These are phyloP conservation scores for Stenocarpella maydis DNA, from an alignment of 2,329 filamentous ascomycete genomes.

Conservation along the genomic window DNA sequence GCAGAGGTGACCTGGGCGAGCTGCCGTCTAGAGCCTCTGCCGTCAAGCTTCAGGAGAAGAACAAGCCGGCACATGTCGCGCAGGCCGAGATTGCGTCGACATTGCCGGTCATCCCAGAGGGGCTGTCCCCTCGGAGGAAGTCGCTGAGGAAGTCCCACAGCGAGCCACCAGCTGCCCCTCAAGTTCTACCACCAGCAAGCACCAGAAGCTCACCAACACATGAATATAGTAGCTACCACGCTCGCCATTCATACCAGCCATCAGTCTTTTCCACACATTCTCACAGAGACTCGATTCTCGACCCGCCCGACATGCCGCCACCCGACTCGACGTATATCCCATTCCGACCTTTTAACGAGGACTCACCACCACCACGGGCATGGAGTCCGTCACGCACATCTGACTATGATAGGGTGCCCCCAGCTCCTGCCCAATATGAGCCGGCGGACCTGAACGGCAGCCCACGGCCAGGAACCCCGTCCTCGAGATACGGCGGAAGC, in stretches of 20 bases:
- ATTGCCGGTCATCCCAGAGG: constrained; percentile 61
- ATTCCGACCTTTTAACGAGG: constrained; percentile 57
- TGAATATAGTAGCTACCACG: constrained; percentile 54
- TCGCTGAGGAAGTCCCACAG: constrained; percentile 47
- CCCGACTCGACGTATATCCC: constrained; percentile 70
- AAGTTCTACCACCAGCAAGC: constrained; percentile 35
- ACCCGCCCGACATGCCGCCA: constrained; percentile 67
- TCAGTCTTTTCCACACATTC: constrained; percentile 59
- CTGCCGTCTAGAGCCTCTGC: constrained; percentile 42
- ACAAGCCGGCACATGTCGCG: constrained; percentile 42
- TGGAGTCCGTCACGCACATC: constrained; percentile 33
- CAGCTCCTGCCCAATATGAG: constrained; percentile 79
- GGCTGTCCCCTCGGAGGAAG: constrained; percentile 54
- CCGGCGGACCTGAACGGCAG: constrained; percentile 88
- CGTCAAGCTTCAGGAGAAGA: constrained; percentile 62
- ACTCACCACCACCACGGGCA: constrained; percentile 64
- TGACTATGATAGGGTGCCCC: constrained; percentile 69
- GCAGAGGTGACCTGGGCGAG: constrained; percentile 23
- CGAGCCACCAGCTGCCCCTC: constrained; percentile 31
- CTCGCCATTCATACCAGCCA: constrained; percentile 59
- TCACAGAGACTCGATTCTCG: constrained; percentile 61
- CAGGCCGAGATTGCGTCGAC: constrained; percentile 47
- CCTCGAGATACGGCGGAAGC: constrained; percentile 87
- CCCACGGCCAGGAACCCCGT: constrained; percentile 88
- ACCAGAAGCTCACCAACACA: constrained; percentile 52